These are phyloP conservation scores for Allium fistulosum DNA, from an alignment of 106 monocot species.

Conservation along the genomic window DNA sequence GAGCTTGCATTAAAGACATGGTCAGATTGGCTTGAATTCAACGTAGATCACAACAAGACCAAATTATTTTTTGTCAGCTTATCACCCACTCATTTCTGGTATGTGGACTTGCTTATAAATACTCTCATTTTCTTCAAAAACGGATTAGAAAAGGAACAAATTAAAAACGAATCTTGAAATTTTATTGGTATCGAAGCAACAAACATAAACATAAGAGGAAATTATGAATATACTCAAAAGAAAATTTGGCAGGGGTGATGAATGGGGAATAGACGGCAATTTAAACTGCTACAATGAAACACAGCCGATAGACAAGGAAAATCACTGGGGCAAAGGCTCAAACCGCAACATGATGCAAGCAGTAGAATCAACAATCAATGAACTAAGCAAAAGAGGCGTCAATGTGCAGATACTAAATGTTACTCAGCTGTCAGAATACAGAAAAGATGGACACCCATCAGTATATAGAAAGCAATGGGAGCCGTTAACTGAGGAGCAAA, in stretches of 20 bases:
- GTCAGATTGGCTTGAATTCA: constrained; percentile 71
- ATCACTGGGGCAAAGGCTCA: constrained; percentile 40
- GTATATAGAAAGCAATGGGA: constrained; percentile 63
- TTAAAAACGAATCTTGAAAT: no score
- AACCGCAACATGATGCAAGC: constrained; percentile 34
- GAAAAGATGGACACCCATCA: constrained; percentile 84
- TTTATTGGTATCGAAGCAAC: no score
- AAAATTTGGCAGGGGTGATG: constrained; percentile 39
- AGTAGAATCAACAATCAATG: constrained; percentile 27
- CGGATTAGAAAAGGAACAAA: no score
- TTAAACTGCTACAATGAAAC: constrained; percentile 75
- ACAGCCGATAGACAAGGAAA: constrained; percentile 30
- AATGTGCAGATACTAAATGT: constrained; percentile 51
- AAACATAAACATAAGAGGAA: no score
- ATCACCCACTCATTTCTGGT: constrained; percentile 54
- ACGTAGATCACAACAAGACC: constrained; percentile 39
- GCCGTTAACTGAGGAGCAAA: constrained; percentile 41
- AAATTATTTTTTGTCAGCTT: constrained; percentile 57
- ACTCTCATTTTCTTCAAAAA: neutral
- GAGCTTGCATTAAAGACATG: constrained; percentile 56
- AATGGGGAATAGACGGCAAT: constrained; percentile 27
- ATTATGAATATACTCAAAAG: no score
- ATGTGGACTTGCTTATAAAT: neutral
- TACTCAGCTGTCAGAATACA: constrained; percentile 71
- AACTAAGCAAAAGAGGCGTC: constrained; percentile 35